Evolutionary conservation across 495 filamentous ascomycete genomes (phyloP).

Genomic region (Ramalina peruviana): DNA sequence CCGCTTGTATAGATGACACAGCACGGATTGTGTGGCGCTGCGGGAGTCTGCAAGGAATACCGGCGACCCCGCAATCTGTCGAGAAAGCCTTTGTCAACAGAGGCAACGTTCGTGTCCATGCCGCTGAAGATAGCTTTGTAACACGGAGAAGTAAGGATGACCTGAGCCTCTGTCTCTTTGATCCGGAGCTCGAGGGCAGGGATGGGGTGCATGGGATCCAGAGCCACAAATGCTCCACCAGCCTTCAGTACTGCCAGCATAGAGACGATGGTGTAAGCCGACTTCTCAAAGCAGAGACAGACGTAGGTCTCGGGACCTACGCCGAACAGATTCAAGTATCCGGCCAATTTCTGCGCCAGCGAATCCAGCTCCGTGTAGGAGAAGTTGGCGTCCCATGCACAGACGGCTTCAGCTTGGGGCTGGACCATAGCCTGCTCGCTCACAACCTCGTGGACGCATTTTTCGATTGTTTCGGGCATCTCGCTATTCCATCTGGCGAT

Average conservation of each 20-base stretch:
- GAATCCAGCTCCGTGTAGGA: slow-evolving; percentile 37
- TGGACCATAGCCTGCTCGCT: slow-evolving; percentile 24
- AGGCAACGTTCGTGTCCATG: slow-evolving; percentile 27
- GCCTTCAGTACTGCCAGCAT: slow-evolving; percentile 31
- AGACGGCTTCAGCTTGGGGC: slow-evolving; percentile 28
- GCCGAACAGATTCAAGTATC: slow-evolving; percentile 26
- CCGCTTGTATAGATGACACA: slow-evolving; percentile 47
- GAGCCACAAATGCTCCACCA: slow-evolving; percentile 31
- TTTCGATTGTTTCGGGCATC: slow-evolving; percentile 22
- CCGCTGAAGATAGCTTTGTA: slow-evolving; percentile 25
- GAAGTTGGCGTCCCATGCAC: slow-evolving; percentile 34
- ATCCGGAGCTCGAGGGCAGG: slow-evolving; percentile 25
- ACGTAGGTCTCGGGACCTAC: slow-evolving; percentile 26
- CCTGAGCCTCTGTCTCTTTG: slow-evolving; percentile 25
- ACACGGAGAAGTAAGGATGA: slow-evolving; percentile 30
- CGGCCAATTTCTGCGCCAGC: slow-evolving; percentile 31
- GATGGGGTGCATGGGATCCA: slow-evolving; percentile 17
- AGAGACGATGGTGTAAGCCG: slow-evolving; percentile 27
- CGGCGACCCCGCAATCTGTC: slow-evolving; percentile 14
- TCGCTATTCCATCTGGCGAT: slow-evolving; percentile 33
- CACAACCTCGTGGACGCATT: slow-evolving; percentile 31
- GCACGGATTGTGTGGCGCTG: slow-evolving; percentile 20
- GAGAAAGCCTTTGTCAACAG: slow-evolving; percentile 26
- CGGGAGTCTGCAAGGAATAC: background rate
- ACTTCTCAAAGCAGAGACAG: slow-evolving; percentile 28